These are phyloP conservation scores for Euphorbia pulcherrima DNA, from an alignment of 345 rosid species.

Conservation along the genomic window DNA sequence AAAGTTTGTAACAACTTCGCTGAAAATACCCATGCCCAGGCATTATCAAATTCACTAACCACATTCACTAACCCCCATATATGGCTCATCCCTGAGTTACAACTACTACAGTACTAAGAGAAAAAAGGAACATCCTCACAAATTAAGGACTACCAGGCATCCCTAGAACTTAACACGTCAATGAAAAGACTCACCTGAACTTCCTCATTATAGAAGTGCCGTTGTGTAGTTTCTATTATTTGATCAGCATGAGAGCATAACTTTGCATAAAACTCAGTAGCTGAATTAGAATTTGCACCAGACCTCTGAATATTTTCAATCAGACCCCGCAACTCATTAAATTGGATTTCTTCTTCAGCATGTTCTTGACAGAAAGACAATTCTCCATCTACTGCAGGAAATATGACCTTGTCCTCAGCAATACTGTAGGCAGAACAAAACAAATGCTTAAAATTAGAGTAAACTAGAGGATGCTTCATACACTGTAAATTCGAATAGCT, in stretches of 20 bases:
- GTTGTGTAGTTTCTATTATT: conserved; percentile 67
- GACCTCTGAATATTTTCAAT: conserved; percentile 73
- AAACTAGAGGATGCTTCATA: neutral
- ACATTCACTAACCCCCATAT: conserved; percentile 1
- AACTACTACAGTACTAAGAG: neutral
- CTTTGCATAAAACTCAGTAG: conserved; percentile 65
- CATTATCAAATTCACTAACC: conserved; percentile 4
- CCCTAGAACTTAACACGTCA: neutral
- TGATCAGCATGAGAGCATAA: conserved; percentile 84
- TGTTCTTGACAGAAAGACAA: conserved; percentile 71
- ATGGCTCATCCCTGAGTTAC: neutral
- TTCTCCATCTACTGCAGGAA: conserved; percentile 80
- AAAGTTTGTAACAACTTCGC: conserved; percentile 5
- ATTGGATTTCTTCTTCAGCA: conserved; percentile 78
- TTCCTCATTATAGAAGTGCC: conserved; percentile 78
- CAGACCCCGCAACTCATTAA: conserved; percentile 65
- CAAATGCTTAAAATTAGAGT: conserved; percentile 1
- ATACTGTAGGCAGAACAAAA: conserved; percentile 47
- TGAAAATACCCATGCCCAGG: conserved; percentile 1
- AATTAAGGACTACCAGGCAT: conserved; percentile 14
- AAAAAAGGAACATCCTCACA: conserved; percentile 12
- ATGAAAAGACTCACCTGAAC: conserved; percentile 53
- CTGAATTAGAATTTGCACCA: conserved; percentile 66
- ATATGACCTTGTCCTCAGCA: conserved; percentile 88
- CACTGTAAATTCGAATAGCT: neutral